phyloP scores from a whole-genome alignment of 306 rosid genomes.

The Canavalia gladiata region DNA sequence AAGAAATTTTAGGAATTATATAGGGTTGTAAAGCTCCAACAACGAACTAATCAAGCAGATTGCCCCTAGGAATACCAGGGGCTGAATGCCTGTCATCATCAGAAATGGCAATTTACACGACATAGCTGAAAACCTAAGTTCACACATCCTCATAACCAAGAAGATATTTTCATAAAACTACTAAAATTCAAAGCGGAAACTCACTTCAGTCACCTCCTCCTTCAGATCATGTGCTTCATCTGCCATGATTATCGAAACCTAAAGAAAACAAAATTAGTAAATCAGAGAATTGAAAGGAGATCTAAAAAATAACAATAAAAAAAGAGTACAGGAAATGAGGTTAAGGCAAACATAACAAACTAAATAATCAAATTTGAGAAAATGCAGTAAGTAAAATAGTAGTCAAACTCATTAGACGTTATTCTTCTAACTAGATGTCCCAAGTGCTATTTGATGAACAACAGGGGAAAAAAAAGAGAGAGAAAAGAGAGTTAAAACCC shows the following conservation, averaged over 20 bases:
- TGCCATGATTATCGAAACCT: constrained; percentile 63
- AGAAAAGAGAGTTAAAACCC: background rate
- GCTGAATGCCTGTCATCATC: background rate
- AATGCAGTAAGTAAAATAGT: background rate
- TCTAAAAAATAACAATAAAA: background rate
- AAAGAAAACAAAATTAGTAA: background rate
- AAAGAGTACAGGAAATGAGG: background rate
- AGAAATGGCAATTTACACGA: background rate
- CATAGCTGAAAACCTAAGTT: background rate
- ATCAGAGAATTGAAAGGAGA: background rate
- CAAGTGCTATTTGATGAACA: constrained; percentile 1
- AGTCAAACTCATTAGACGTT: background rate
- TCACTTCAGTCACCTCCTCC: constrained; percentile 76
- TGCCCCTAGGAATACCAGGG: background rate
- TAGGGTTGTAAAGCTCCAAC: background rate
- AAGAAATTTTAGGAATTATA: constrained; percentile 6
- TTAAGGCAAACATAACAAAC: background rate
- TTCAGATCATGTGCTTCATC: constrained; percentile 69
- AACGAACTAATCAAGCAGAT: constrained; percentile 9
- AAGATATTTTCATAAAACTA: background rate
- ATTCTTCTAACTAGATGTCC: background rate
- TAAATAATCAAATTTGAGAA: constrained; percentile 10
- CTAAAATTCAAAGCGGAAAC: constrained; percentile 9
- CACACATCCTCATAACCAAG: background rate
- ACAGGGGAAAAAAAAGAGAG: background rate